These are phyloP conservation scores for Corynespora cassiicola DNA, from an alignment of 2,329 filamentous ascomycete genomes.

Conservation along the genomic window DNA sequence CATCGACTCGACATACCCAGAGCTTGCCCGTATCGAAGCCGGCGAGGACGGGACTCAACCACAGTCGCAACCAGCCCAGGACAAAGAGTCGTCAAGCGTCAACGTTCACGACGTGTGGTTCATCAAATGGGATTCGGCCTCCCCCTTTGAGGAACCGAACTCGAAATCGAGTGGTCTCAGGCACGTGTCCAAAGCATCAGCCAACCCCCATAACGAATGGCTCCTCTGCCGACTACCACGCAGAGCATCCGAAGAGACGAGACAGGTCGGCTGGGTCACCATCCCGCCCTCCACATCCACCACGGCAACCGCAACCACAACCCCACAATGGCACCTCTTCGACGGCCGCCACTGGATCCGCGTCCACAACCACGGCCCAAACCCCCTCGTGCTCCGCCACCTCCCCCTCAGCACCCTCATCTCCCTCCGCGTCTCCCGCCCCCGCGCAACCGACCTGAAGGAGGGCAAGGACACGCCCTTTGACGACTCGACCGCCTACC, in stretches of 20 bases:
- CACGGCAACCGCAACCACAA: conserved; percentile 9
- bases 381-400: conserved; percentile 47
- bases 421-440: conserved; percentile 9
- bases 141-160: conserved; percentile 19
- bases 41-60: conserved; percentile 1
- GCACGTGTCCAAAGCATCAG: no score
- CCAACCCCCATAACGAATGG: conserved; percentile 26
- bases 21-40: conserved; percentile 22
- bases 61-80: conserved; percentile 2
- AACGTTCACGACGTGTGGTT: conserved; percentile 32
- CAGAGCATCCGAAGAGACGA: conserved; percentile 13
- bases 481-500: conserved; percentile 12
- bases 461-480: not conserved
- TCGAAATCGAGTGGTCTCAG: no score
- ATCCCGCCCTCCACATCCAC: conserved; percentile 17
- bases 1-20: conserved; percentile 50
- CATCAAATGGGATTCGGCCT: conserved; percentile 21
- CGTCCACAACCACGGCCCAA: conserved; percentile 42
- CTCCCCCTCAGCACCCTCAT: conserved; percentile 12
- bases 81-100: conserved; percentile 22
- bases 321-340: conserved; percentile 54
- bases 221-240: conserved; percentile 34
- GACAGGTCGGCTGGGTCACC: not conserved
- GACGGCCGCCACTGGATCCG: conserved; percentile 65
- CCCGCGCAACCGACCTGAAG: conserved; percentile 1